phyloP scores from a whole-genome alignment of 768 basidiomycete genomes.

The Rhizopogon rudus region DNA sequence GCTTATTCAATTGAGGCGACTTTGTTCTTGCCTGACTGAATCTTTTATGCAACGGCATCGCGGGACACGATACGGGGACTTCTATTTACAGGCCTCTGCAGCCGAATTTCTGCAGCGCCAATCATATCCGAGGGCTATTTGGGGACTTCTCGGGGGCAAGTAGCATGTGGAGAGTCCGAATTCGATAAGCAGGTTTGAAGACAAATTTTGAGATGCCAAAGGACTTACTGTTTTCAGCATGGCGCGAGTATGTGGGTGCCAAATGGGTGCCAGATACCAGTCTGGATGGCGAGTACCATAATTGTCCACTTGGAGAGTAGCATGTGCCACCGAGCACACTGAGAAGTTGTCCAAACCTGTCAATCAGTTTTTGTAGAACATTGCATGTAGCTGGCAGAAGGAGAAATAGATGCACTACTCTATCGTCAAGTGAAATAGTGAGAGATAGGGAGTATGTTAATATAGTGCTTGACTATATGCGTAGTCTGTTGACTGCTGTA shows the following conservation, averaged over 20 bases:
- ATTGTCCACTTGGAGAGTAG: not conserved
- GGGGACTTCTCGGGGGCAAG: not conserved
- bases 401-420: too few species aligned
- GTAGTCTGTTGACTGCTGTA: too few species aligned
- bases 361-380: too few species aligned
- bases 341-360: not conserved
- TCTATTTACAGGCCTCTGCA: not conserved
- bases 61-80: not conserved
- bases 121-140: not conserved
- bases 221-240: not conserved
- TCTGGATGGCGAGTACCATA: not conserved
- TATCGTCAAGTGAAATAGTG: not conserved
- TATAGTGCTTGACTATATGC: too few species aligned
- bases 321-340: too few species aligned
- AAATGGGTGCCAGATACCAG: not conserved
- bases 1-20: not conserved
- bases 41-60: slow-evolving; percentile 4
- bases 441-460: too few species aligned
- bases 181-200: not conserved
- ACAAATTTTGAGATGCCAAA: not conserved
- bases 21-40: not conserved
- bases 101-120: not conserved
- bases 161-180: not conserved
- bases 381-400: too few species aligned
- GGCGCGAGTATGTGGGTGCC: not conserved